phyloP scores from a whole-genome alignment of 2,329 filamentous ascomycete genomes.

The Emergomyces africanus region DNA sequence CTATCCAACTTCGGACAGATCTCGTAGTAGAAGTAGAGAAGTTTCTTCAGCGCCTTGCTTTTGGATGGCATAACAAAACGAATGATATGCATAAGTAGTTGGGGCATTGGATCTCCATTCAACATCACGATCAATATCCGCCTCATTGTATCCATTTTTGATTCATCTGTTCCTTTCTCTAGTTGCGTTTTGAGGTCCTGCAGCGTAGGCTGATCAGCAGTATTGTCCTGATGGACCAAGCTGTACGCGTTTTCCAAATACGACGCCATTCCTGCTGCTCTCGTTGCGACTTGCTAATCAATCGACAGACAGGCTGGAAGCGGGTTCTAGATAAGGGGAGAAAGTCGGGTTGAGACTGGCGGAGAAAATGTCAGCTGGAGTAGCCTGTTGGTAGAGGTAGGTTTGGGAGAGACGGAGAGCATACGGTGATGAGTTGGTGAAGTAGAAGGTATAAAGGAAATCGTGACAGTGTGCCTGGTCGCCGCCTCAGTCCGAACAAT shows the following conservation, averaged over 20 bases:
- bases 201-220: constrained; percentile 77
- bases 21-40: constrained; percentile 98
- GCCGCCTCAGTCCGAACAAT: constrained; percentile 25
- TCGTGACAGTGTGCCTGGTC: constrained; percentile 19
- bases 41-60: constrained; percentile 91
- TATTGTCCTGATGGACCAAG: constrained; percentile 94
- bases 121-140: constrained; percentile 94
- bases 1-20: constrained; percentile 93
- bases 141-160: constrained; percentile 93
- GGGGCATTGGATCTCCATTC: constrained; percentile 91
- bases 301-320: constrained; percentile 13
- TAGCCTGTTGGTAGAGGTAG: background rate
- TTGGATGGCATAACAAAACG: constrained; percentile 99
- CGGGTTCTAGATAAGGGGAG: constrained; percentile 12
- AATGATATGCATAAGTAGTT: constrained; percentile 98
- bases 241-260: constrained; percentile 95
- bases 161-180: constrained; percentile 87
- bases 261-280: constrained; percentile 60
- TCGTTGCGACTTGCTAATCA: constrained; percentile 3
- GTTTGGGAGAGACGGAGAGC: constrained; percentile 4
- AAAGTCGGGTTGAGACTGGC: constrained; percentile 9
- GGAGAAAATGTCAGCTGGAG: constrained; percentile 12
- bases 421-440: constrained; percentile 11
- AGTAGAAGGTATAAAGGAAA: constrained; percentile 14
- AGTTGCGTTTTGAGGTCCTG: constrained; percentile 87